Evolutionary conservation across 495 filamentous ascomycete species (phyloP).

Genomic region (Astrothelium subdiscretum): DNA sequence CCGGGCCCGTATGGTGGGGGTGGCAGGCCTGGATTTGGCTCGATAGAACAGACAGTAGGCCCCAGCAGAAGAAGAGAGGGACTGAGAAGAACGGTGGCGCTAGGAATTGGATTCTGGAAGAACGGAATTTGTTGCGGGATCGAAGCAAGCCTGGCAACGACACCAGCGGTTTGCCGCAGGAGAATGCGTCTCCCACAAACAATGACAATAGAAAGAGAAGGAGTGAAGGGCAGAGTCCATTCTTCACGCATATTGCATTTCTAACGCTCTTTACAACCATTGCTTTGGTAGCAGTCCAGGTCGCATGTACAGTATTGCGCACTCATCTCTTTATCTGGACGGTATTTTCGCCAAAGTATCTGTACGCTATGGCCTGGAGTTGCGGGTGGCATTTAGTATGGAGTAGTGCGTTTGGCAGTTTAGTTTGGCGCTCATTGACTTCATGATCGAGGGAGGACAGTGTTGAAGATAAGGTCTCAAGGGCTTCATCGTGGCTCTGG

Average conservation of each 20-base stretch:
- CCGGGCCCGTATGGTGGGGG: slow-evolving; percentile 81
- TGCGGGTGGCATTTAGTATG: slow-evolving; percentile 65
- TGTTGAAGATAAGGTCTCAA: slow-evolving; percentile 9
- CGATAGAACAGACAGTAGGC: background rate
- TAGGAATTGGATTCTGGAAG: slow-evolving; percentile 13
- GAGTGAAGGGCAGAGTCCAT: background rate
- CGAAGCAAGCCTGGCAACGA: background rate
- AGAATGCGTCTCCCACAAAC: background rate
- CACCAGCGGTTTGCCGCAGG: background rate
- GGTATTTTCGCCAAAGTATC: slow-evolving; percentile 92
- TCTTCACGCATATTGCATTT: slow-evolving; percentile 20
- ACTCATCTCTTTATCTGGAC: slow-evolving; percentile 98
- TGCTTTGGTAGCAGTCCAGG: slow-evolving; percentile 64
- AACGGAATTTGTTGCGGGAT: slow-evolving; percentile 10
- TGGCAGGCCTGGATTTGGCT: slow-evolving; percentile 41
- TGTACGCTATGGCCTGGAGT: slow-evolving; percentile 84
- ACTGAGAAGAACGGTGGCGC: background rate
- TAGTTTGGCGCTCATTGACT: slow-evolving; percentile 39
- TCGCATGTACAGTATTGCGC: slow-evolving; percentile 69
- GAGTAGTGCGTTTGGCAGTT: slow-evolving; percentile 46
- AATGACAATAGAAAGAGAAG: background rate
- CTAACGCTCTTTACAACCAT: slow-evolving; percentile 55
- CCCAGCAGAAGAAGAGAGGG: slow-evolving; percentile 4
- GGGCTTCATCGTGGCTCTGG: background rate
- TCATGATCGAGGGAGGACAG: slow-evolving; percentile 8